Conservation (phyloP, 2,329 filamentous ascomycete genomes). For the Colletotrichum navitas region DNA sequence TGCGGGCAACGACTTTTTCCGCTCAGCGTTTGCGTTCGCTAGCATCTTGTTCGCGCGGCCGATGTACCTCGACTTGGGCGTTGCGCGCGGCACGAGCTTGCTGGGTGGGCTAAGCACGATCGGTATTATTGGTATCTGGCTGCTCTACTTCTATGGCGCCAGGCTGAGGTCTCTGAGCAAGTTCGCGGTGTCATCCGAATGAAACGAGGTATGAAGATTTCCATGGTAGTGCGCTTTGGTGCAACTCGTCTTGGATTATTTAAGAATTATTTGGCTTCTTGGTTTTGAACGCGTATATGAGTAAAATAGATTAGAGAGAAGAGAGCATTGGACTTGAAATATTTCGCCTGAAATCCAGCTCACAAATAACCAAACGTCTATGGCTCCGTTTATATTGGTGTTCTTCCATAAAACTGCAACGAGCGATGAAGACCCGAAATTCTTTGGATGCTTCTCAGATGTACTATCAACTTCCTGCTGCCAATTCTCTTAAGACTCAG, state of each 20-base stretch:
- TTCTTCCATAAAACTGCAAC: too few species aligned
- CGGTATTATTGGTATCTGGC: constrained; percentile 70
- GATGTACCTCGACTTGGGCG: constrained; percentile 69
- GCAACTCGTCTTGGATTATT: background rate
- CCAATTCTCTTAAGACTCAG: too few species aligned
- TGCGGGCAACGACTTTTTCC: constrained; percentile 71
- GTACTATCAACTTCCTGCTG: too few species aligned
- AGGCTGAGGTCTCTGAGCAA: constrained; percentile 67
- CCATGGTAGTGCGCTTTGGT: too few species aligned
- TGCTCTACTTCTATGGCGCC: constrained; percentile 69
- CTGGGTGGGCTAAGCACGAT: constrained; percentile 67
- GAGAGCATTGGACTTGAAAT: background rate
- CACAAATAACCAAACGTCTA: background rate
- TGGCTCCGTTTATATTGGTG: background rate
- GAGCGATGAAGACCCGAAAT: too few species aligned
- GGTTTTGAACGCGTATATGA: background rate
- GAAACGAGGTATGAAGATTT: background rate
- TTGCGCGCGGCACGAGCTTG: constrained; percentile 68
- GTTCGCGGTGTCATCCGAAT: constrained; percentile 61
- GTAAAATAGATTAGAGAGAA: background rate
- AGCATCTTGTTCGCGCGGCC: constrained; percentile 72
- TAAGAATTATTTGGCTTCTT: background rate
- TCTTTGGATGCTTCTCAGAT: too few species aligned
- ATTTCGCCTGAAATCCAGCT: background rate
- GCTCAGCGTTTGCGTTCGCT: constrained; percentile 69